phyloP scores from a whole-genome alignment of 768 basidiomycete genomes.

The Fistulinella prunicolor region DNA sequence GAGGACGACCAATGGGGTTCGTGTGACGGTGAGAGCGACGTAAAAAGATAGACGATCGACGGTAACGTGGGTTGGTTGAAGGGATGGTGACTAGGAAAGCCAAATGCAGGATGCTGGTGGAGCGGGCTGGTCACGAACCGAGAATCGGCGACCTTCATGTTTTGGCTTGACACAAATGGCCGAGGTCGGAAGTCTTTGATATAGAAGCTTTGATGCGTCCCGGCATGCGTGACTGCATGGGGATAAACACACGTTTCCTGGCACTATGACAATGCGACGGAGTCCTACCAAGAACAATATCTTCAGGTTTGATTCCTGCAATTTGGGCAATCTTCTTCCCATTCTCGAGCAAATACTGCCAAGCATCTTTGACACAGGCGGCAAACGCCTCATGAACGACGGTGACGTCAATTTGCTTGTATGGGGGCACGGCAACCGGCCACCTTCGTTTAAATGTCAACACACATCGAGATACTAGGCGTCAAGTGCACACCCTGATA shows the following conservation, averaged over 20 bases:
- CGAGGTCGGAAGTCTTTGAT: slow-evolving; percentile 34
- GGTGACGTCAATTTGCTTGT: slow-evolving; percentile 37
- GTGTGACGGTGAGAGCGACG: slow-evolving; percentile 32
- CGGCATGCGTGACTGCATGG: slow-evolving; percentile 43
- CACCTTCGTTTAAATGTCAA: slow-evolving; percentile 36
- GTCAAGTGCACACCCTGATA: slow-evolving; percentile 30
- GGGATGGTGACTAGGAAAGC: slow-evolving; percentile 9
- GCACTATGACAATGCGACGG: neutral
- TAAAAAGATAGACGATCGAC: slow-evolving; percentile 42
- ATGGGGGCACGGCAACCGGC: slow-evolving; percentile 41
- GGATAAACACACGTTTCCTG: too few relatives aligned
- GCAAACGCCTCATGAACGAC: slow-evolving; percentile 35
- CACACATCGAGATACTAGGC: neutral
- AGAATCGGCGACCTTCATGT: neutral
- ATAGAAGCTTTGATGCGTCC: slow-evolving; percentile 40
- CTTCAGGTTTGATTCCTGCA: slow-evolving; percentile 38
- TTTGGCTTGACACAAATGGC: slow-evolving; percentile 16
- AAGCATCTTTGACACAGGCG: slow-evolving; percentile 33
- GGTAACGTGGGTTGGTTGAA: slow-evolving; percentile 31
- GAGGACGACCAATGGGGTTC: slow-evolving; percentile 41
- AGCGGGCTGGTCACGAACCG: slow-evolving; percentile 8
- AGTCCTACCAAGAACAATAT: slow-evolving; percentile 41
- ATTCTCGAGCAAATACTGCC: slow-evolving; percentile 36
- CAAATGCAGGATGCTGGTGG: slow-evolving; percentile 14
- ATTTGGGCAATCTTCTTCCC: slow-evolving; percentile 32